Evolutionary conservation across 106 monocot genomes (phyloP).

Genomic region (Hemerocallis citrina): DNA sequence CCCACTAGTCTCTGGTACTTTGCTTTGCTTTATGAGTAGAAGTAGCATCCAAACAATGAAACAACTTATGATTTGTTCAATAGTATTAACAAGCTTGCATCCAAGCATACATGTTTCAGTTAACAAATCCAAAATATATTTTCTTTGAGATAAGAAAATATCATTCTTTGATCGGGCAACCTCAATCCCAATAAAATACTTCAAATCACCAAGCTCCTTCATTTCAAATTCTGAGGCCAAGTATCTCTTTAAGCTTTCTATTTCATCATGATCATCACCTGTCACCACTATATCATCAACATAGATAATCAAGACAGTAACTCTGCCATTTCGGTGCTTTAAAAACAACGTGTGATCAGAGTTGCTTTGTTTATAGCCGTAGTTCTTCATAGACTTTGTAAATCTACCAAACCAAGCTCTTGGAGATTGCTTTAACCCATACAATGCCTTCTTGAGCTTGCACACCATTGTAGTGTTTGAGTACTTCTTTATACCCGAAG

Average conservation of each 20-base stretch:
- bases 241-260: neutral
- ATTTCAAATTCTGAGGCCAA: neutral
- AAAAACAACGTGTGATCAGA: slow-evolving; percentile 12
- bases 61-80: neutral
- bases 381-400: neutral
- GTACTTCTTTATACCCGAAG: neutral
- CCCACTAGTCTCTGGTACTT: neutral
- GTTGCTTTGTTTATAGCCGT: neutral
- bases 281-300: slow-evolving; percentile 15
- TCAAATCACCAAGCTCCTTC: slow-evolving; percentile 7
- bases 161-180: neutral
- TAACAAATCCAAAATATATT: slow-evolving; percentile 7
- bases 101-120: neutral
- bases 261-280: neutral
- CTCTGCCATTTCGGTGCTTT: too few species aligned
- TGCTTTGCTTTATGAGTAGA: neutral
- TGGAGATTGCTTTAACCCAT: slow-evolving; percentile 17
- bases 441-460: neutral
- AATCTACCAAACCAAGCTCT: slow-evolving; percentile 17
- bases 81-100: neutral
- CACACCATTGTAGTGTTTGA: too few species aligned
- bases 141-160: slow-evolving; percentile 3
- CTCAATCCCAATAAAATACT: slow-evolving; percentile 22
- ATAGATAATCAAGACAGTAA: slow-evolving; percentile 7
- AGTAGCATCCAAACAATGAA: neutral